phyloP scores from a whole-genome alignment of 345 rosid species.

The Camelina neglecta region DNA sequence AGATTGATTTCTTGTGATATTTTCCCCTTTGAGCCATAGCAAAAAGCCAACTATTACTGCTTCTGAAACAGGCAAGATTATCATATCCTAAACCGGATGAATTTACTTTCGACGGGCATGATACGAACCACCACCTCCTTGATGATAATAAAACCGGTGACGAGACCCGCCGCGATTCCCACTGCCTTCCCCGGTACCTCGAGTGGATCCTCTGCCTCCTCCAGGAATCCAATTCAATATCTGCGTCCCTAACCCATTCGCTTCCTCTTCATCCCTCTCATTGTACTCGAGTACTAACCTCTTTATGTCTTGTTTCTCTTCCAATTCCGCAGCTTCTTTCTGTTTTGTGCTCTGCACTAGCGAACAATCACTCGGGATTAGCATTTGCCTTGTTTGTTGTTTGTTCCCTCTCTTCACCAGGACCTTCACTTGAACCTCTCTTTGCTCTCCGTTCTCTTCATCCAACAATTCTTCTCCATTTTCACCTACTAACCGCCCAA shows the following conservation, averaged over 20 bases:
- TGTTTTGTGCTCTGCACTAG: slow-evolving; percentile 96
- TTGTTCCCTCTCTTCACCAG: slow-evolving; percentile 96
- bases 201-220: slow-evolving; percentile 55
- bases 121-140: slow-evolving; percentile 74
- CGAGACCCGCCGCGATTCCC: slow-evolving; percentile 71
- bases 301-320: slow-evolving; percentile 98
- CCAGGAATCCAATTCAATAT: slow-evolving; percentile 72
- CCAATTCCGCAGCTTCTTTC: slow-evolving; percentile 96
- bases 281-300: slow-evolving; percentile 94
- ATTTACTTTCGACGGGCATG: slow-evolving; percentile 68
- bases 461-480: slow-evolving; percentile 84
- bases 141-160: slow-evolving; percentile 65
- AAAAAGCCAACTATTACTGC: slow-evolving; percentile 14
- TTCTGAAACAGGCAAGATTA: neutral
- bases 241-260: slow-evolving; percentile 75
- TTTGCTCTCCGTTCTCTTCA: slow-evolving; percentile 69
- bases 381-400: slow-evolving; percentile 95
- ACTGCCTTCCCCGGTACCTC: slow-evolving; percentile 66
- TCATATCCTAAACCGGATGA: neutral
- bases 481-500: slow-evolving; percentile 60
- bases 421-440: slow-evolving; percentile 94
- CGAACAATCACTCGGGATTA: slow-evolving; percentile 81
- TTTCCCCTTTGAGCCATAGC: slow-evolving; percentile 2
- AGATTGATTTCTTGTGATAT: slow-evolving; percentile 18
- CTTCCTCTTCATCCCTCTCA: slow-evolving; percentile 96